A percentile compares a stretch with the other conserved stretches of the same genome.
Evolutionary conservation across 2,329 filamentous ascomycete genomes (phyloP).

Genomic region (Dactylonectria macrodidyma): DNA sequence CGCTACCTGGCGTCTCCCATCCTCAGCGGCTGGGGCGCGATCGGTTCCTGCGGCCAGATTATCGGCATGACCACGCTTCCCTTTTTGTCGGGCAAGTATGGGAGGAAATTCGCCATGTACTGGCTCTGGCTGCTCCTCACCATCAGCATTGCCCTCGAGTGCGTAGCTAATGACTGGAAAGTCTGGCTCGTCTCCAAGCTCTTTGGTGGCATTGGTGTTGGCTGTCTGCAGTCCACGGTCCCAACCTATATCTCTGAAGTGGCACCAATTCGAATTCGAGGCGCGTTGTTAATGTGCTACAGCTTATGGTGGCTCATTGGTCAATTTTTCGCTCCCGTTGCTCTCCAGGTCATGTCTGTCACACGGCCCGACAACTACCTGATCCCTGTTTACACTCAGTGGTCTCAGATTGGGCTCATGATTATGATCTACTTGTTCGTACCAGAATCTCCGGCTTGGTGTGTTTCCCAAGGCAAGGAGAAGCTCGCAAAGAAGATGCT

Average conservation of each 20-base stretch:
- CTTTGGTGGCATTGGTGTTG: constrained; percentile 57
- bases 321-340: constrained; percentile 59
- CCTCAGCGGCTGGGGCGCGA: constrained; percentile 54
- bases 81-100: neutral
- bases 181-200: constrained; percentile 50
- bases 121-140: constrained; percentile 1
- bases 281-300: constrained; percentile 57
- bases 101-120: constrained; percentile 34
- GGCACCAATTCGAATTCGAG: constrained; percentile 57
- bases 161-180: constrained; percentile 43
- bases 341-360: constrained; percentile 54
- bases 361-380: constrained; percentile 53
- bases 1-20: constrained; percentile 53
- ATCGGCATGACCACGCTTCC: constrained; percentile 1
- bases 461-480: constrained; percentile 41
- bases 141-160: neutral
- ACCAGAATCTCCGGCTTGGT: constrained; percentile 54
- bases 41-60: constrained; percentile 57
- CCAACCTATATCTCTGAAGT: constrained; percentile 60
- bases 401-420: constrained; percentile 52
- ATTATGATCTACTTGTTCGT: constrained; percentile 52
- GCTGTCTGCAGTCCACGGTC: constrained; percentile 58
- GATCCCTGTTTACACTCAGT: constrained; percentile 60
- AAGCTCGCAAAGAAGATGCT: constrained; percentile 29
- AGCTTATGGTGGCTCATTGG: constrained; percentile 62